phyloP scores from a whole-genome alignment of 2,329 filamentous ascomycete genomes.

The Cladosporium sp. region DNA sequence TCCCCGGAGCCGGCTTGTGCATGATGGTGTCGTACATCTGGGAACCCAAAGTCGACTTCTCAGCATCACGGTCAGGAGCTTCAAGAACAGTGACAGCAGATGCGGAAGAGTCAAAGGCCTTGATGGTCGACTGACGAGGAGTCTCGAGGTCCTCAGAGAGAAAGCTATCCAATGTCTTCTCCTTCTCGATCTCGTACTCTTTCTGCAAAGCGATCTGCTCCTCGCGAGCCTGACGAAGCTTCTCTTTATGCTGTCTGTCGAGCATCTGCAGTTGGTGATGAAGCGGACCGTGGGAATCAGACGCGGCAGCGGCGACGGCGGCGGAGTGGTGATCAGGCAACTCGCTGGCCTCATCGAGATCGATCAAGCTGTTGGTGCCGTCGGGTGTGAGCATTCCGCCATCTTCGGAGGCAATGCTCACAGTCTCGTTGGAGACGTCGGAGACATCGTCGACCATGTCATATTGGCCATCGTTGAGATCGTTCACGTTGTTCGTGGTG shows the following conservation, averaged over 20 bases:
- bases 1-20: background rate
- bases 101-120: background rate
- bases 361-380: conserved; percentile 15
- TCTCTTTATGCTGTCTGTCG: background rate
- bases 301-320: background rate
- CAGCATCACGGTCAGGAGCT: background rate
- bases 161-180: conserved; percentile 25
- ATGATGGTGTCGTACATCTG: background rate
- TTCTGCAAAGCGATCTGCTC: conserved; percentile 1
- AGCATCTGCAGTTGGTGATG: conserved; percentile 7
- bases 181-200: conserved; percentile 22
- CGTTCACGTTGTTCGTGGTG: conserved; percentile 17
- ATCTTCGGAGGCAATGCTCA: conserved; percentile 26
- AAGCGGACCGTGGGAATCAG: background rate
- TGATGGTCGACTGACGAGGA: conserved; percentile 27
- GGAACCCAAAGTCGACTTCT: too few relatives aligned
- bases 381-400: conserved; percentile 18
- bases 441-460: conserved; percentile 32
- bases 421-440: conserved; percentile 31
- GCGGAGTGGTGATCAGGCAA: background rate
- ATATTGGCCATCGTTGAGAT: conserved; percentile 24
- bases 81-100: background rate
- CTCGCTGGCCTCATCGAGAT: conserved; percentile 13
- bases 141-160: conserved; percentile 30
- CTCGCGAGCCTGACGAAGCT: background rate